These are phyloP conservation scores for Ustilago esculenta DNA, from an alignment of 1,284 basidiomycete species.

Conservation along the genomic window DNA sequence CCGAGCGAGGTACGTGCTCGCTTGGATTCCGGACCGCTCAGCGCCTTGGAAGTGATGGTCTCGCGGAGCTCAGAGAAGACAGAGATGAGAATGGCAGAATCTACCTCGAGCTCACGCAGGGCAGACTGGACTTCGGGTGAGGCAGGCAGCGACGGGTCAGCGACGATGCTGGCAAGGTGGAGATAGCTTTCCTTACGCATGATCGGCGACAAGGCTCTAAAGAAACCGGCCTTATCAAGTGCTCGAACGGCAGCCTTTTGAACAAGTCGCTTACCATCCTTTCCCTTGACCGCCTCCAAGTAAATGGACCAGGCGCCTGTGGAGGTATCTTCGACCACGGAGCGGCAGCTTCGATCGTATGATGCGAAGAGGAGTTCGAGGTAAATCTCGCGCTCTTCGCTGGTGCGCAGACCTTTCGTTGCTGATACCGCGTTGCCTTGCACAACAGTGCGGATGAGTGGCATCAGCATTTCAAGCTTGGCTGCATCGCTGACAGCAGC, in stretches of 20 bases:
- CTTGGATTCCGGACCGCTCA: conserved; percentile 69
- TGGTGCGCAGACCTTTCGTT: conserved; percentile 15
- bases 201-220: conserved; percentile 71
- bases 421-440: conserved; percentile 4
- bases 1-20: conserved; percentile 38
- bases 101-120: conserved; percentile 50
- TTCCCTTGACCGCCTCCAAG: conserved; percentile 25
- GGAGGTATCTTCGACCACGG: conserved; percentile 72
- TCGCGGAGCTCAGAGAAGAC: conserved; percentile 73
- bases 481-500: conserved; percentile 74
- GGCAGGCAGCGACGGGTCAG: conserved; percentile 37
- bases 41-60: conserved; percentile 70
- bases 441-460: conserved; percentile 72
- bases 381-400: conserved; percentile 64
- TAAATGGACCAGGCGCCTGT: conserved; percentile 40
- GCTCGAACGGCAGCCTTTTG: conserved; percentile 57
- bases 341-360: conserved; percentile 70
- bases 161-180: conserved; percentile 67
- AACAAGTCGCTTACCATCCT: conserved; percentile 24
- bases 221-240: conserved; percentile 72
- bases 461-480: conserved; percentile 76
- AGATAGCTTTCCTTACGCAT: conserved; percentile 73
- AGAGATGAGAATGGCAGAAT: conserved; percentile 71
- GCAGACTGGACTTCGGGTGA: conserved; percentile 38
- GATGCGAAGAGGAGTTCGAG: conserved; percentile 71